phyloP scores from a whole-genome alignment of 1,284 basidiomycete species.

The Pseudozyma hubeiensis region DNA sequence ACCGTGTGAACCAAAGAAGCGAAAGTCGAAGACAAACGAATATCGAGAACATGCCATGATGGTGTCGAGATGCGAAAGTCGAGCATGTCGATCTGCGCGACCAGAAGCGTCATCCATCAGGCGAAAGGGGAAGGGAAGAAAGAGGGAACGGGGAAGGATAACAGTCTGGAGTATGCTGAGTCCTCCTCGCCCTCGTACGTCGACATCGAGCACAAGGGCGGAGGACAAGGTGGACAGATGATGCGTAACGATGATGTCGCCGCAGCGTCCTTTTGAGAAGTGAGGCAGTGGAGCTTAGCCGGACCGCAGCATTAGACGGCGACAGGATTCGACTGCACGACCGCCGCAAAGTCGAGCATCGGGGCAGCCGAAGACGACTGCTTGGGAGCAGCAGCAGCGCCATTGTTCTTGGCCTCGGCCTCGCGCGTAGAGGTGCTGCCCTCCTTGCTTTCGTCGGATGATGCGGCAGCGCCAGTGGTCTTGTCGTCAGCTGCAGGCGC shows the following conservation, averaged over 20 bases:
- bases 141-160: not conserved
- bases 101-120: too few relatives aligned
- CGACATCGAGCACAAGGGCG: not conserved
- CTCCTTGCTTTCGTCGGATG: conserved; percentile 14
- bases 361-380: conserved; percentile 14
- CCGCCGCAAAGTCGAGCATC: conserved; percentile 57
- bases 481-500: conserved; percentile 28
- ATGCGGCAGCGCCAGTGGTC: conserved; percentile 4
- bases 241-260: conserved; percentile 3
- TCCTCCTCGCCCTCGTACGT: not conserved
- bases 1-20: not conserved
- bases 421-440: conserved; percentile 9
- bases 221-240: not conserved
- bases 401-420: conserved; percentile 19
- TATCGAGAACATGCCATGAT: too few relatives aligned
- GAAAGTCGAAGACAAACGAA: too few relatives aligned
- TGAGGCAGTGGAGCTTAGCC: too few relatives aligned
- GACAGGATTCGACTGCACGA: conserved; percentile 54
- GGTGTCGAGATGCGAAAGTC: not conserved
- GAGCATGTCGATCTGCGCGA: too few relatives aligned
- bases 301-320: conserved; percentile 30
- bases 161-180: not conserved
- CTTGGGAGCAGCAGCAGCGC: conserved; percentile 13
- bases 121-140: not conserved
- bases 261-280: conserved; percentile 8